Evolutionary conservation across 1,284 basidiomycete genomes (phyloP).

Genomic region (Apiotrichum gracile): DNA sequence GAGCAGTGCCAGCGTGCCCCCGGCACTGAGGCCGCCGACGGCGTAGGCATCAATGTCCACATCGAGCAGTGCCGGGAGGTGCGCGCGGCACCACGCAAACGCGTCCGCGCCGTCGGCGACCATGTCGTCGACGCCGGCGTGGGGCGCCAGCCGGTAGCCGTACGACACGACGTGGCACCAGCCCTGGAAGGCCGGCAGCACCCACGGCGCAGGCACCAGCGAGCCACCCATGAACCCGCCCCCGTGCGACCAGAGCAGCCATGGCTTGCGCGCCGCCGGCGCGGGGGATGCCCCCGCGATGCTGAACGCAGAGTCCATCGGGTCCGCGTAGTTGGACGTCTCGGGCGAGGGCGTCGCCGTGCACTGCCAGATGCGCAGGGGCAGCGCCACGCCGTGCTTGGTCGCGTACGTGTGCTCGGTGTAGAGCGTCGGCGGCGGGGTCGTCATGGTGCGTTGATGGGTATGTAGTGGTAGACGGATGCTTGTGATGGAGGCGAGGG

Average conservation of each 20-base stretch:
- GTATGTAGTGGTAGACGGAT: not conserved
- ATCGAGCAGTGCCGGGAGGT: conserved; percentile 3
- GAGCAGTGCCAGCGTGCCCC: conserved; percentile 22
- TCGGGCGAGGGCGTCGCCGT: conserved; percentile 1
- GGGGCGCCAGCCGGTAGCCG: conserved; percentile 16
- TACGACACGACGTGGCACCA: conserved; percentile 14
- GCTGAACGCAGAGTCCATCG: not conserved
- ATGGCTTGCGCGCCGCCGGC: not conserved
- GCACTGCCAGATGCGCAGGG: conserved; percentile 24
- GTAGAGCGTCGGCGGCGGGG: conserved; percentile 8
- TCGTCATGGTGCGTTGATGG: not conserved
- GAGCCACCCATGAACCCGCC: conserved; percentile 17
- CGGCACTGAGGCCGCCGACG: conserved; percentile 31
- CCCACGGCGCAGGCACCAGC: conserved; percentile 6
- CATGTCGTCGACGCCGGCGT: conserved; percentile 13
- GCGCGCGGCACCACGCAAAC: conserved; percentile 7
- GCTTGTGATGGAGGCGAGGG: not conserved
- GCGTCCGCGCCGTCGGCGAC: conserved; percentile 13
- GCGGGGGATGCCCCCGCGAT: not conserved
- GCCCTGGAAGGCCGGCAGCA: conserved; percentile 10
- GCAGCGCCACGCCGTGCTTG: conserved; percentile 22
- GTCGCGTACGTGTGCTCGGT: conserved; percentile 25
- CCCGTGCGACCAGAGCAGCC: conserved; percentile 29
- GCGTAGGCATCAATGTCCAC: conserved; percentile 22
- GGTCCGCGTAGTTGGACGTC: not conserved